Evolutionary conservation across 257 asterid genomes (phyloP), one percentile per base, ranked within the genome.

Genomic region (Rubia yunnanensis): DNA sequence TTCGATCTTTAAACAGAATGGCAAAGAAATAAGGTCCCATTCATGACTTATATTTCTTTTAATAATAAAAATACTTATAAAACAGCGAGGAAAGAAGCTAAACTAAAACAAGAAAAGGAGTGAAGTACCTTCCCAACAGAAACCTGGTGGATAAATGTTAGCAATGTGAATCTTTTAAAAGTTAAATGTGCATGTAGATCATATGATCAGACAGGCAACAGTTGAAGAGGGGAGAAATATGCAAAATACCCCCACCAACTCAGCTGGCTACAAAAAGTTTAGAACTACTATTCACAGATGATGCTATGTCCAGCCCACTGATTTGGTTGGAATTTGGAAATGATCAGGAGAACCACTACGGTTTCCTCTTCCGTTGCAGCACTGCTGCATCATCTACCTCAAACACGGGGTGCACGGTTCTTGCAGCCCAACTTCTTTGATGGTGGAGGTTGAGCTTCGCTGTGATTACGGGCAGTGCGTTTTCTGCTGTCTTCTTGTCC

Each of bases 401-500:
- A n/a, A n/a, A n/a, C n/a, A n/a, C n/a, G n/a, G n/a, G n/a, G n/a
- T n/a, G n/a, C n/a, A n/a, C n/a, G n/a, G n/a, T 14, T 44, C 17
- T 44, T 10, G 7, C 22, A 3, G 52, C 22, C 52, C 3, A 2
- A 44, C 52, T 44, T 44, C 52, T 15, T 44, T 44, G 52, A 44
- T 44, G 52, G 52, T 9, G 57, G 57, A 18, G 26, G 27, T 50
- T n/a, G 63, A 53, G 59, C 57, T 56, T 28, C 39, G 34, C 30
- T 6, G 30, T 20, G 5, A 38, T 10, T 57, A 4, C 68, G 38
- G 50, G 62, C 65, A 32, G 39, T 17, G 6, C 73, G 69, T 26
- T 67, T 75, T 35, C 50, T 60, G 17, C 27, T 50, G 27, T 30
- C n/a, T 44, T 60, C 48, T 26, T 27, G 58, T 49, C 26, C 54